Conservation (phyloP, 306 rosid genomes). For the Bauhinia variegata region DNA sequence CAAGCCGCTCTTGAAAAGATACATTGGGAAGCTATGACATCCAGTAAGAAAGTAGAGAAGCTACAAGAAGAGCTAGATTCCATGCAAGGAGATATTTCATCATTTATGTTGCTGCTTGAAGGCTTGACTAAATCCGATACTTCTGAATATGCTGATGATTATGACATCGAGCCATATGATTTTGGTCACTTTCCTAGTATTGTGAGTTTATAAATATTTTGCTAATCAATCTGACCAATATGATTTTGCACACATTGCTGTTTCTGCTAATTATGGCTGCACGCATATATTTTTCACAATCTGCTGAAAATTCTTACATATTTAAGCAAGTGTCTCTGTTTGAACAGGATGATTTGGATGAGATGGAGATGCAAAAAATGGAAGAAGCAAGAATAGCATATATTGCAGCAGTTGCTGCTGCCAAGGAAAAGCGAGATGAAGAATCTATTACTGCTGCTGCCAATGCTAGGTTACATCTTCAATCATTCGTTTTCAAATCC, state of each 20-base stretch:
- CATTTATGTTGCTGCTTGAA: constrained; percentile 21
- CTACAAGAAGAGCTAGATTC: constrained; percentile 47
- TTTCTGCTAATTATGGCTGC: too few relatives aligned
- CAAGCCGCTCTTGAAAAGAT: too few relatives aligned
- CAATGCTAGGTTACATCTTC: constrained; percentile 70
- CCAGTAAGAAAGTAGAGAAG: constrained; percentile 36
- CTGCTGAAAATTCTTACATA: too few relatives aligned
- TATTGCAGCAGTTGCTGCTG: constrained; percentile 62
- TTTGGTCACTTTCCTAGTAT: constrained; percentile 31
- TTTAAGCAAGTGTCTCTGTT: background rate
- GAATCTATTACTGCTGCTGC: constrained; percentile 80
- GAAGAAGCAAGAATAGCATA: constrained; percentile 85
- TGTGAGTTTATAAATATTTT: constrained; percentile 39
- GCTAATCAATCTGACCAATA: constrained; percentile 5
- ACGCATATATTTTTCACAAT: too few relatives aligned
- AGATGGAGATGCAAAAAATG: constrained; percentile 62
- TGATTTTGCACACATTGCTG: constrained; percentile 1
- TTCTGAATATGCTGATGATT: constrained; percentile 35
- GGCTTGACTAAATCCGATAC: background rate
- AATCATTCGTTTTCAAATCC: constrained; percentile 57
- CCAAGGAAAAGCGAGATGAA: constrained; percentile 81
- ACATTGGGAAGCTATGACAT: too few relatives aligned
- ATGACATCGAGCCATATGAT: constrained; percentile 42
- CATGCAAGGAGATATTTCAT: constrained; percentile 45
- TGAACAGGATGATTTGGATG: constrained; percentile 84